phyloP scores from a whole-genome alignment of 129 eudicot genomes.

The Solidago caesia region DNA sequence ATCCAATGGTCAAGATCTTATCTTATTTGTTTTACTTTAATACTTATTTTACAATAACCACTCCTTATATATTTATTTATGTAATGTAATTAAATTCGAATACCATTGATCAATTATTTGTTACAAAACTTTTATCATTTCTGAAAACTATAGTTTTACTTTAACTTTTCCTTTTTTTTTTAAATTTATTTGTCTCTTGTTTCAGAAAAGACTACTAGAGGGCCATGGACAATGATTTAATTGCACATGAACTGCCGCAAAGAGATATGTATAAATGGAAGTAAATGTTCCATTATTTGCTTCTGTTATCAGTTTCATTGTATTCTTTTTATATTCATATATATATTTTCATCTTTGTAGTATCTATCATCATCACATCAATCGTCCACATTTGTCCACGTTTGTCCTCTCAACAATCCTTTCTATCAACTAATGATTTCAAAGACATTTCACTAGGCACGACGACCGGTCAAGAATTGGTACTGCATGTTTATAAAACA shows the following conservation, averaged over 20 bases:
- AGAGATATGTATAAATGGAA: slow-evolving; percentile 7
- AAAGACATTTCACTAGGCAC: too few relatives aligned
- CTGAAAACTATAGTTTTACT: neutral
- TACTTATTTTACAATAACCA: too few relatives aligned
- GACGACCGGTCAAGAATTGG: too few relatives aligned
- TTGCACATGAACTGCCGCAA: slow-evolving; percentile 26
- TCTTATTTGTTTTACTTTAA: too few relatives aligned
- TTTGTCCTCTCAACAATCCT: neutral
- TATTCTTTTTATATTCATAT: neutral
- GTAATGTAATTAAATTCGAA: too few relatives aligned
- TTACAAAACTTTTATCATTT: too few relatives aligned
- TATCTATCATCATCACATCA: slow-evolving; percentile 18
- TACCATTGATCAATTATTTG: too few relatives aligned
- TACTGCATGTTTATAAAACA: too few relatives aligned
- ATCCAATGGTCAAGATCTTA: too few relatives aligned
- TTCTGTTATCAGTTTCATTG: neutral
- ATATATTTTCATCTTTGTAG: slow-evolving; percentile 2
- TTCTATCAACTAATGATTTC: neutral
- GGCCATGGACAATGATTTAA: slow-evolving; percentile 11
- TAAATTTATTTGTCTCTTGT: neutral
- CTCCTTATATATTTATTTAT: too few relatives aligned
- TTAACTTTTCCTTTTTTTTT: slow-evolving; percentile 22
- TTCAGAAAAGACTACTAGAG: slow-evolving; percentile 5
- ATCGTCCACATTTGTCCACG: neutral
- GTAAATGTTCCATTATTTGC: slow-evolving; percentile 13